Percentiles rank a stretch among this genome's conserved stretches.
Evolutionary conservation across 305 asterid species (phyloP).

Genomic region (Plantago lanceolata): DNA sequence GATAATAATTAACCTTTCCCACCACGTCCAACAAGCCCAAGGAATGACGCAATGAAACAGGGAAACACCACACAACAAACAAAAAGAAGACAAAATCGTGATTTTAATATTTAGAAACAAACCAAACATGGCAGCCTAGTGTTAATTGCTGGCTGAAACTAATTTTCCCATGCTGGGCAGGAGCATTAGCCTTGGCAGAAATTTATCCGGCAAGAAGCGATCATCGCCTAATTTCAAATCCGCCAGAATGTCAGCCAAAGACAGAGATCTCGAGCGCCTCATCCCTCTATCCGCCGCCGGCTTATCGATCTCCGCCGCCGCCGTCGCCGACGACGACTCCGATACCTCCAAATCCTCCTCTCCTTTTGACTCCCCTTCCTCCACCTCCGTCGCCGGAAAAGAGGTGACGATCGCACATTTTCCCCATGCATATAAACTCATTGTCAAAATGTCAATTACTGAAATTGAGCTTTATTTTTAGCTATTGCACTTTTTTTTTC

Average conservation of each 20-base stretch:
- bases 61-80: background rate
- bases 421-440: background rate
- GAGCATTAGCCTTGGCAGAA: slow-evolving; percentile 6
- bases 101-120: background rate
- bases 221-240: background rate
- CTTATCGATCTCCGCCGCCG: background rate
- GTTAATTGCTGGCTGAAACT: no score
- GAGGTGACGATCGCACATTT: slow-evolving; percentile 26
- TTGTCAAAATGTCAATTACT: no score
- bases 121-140: no score
- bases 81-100: background rate
- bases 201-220: slow-evolving; percentile 5
- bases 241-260: slow-evolving; percentile 24
- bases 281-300: slow-evolving; percentile 33
- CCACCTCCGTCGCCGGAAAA: slow-evolving; percentile 30
- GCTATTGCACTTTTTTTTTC: no score
- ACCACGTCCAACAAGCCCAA: no score
- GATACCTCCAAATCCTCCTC: slow-evolving; percentile 27
- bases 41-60: no score
- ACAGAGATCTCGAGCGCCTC: slow-evolving; percentile 43
- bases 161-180: slow-evolving; percentile 1
- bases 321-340: slow-evolving; percentile 22
- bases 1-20: no score
- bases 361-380: slow-evolving; percentile 25
- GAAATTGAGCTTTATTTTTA: no score